A percentile compares a stretch with the other conserved stretches of the same genome.
These are phyloP conservation scores for Serendipita sp. DNA, from an alignment of 768 basidiomycete species.

Conservation along the genomic window DNA sequence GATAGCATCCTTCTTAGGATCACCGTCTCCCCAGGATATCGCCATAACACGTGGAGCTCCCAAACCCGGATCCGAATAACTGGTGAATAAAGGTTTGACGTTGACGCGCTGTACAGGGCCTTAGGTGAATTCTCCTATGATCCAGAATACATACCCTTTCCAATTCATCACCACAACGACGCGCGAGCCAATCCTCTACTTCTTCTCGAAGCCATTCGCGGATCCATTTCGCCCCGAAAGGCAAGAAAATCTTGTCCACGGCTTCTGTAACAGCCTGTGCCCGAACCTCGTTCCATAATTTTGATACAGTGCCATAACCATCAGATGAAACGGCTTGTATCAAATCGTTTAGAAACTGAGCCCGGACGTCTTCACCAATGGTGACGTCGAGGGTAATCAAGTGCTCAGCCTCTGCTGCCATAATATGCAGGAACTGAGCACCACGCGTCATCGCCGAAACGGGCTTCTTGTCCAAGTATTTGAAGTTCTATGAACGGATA, in stretches of 20 bases:
- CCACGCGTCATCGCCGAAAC: slow-evolving; percentile 49
- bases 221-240: slow-evolving; percentile 72
- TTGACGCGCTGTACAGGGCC: background rate
- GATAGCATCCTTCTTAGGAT: slow-evolving; percentile 81
- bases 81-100: background rate
- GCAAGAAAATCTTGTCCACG: slow-evolving; percentile 66
- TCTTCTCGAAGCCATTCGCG: slow-evolving; percentile 80
- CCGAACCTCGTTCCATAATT: slow-evolving; percentile 83
- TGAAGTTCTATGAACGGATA: slow-evolving; percentile 54
- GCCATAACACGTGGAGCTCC: slow-evolving; percentile 56
- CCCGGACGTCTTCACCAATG: slow-evolving; percentile 43
- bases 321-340: slow-evolving; percentile 71
- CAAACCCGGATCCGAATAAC: background rate
- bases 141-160: slow-evolving; percentile 38
- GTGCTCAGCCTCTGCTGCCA: slow-evolving; percentile 78
- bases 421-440: slow-evolving; percentile 78
- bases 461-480: slow-evolving; percentile 74
- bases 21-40: slow-evolving; percentile 88
- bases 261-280: slow-evolving; percentile 61
- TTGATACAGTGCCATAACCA: slow-evolving; percentile 66
- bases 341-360: slow-evolving; percentile 59
- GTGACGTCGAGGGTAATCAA: slow-evolving; percentile 62
- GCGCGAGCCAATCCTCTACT: slow-evolving; percentile 69
- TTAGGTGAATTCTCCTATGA: slow-evolving; percentile 8
- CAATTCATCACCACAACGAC: slow-evolving; percentile 47